Evolutionary conservation across 2,329 filamentous ascomycete species (phyloP).

Genomic region (Fusarium abutilonis): DNA sequence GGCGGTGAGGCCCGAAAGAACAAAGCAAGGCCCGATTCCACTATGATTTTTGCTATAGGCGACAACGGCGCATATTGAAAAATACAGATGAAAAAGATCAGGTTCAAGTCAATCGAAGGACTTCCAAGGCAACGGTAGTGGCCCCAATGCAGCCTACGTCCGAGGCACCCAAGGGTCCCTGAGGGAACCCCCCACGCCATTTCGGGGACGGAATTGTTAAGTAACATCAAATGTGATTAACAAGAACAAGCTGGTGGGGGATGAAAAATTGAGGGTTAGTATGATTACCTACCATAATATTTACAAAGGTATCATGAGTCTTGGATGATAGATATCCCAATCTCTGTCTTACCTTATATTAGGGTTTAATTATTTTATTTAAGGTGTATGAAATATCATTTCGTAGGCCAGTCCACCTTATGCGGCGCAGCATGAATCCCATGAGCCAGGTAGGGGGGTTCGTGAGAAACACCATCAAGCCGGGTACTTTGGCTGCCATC

Average conservation of each 20-base stretch:
- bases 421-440: too few relatives aligned
- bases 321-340: too few relatives aligned
- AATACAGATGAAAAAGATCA: background rate
- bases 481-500: too few relatives aligned
- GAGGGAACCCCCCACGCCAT: conserved; percentile 7
- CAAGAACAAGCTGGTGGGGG: too few relatives aligned
- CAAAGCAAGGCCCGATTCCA: background rate
- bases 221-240: background rate
- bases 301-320: too few relatives aligned
- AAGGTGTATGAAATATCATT: too few relatives aligned
- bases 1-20: conserved; percentile 29
- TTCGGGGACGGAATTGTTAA: background rate
- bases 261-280: too few relatives aligned
- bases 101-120: background rate
- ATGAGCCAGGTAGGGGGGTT: background rate
- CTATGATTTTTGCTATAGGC: background rate
- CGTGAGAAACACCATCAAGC: background rate
- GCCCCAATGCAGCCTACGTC: background rate
- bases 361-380: too few relatives aligned
- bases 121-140: background rate
- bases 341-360: too few relatives aligned
- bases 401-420: background rate
- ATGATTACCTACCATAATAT: too few relatives aligned
- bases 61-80: conserved; percentile 10
- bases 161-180: background rate